Percentiles rank a stretch among this genome's conserved stretches.
Conservation (phyloP, 208 protist species). For the Porcisia hertigi region DNA sequence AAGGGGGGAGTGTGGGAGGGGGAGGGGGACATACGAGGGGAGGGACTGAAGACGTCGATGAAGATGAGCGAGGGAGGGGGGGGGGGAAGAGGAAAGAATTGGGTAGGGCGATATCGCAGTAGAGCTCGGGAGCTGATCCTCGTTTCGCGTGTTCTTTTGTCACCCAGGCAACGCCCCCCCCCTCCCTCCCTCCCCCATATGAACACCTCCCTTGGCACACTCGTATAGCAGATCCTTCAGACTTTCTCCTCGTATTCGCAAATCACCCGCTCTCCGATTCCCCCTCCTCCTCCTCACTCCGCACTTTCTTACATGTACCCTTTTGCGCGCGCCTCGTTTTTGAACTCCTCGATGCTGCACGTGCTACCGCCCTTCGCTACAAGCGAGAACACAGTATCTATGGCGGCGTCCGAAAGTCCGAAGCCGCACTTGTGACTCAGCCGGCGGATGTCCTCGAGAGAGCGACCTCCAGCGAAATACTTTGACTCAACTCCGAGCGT, state of each 20-base stretch:
- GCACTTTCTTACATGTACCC: conserved; percentile 53
- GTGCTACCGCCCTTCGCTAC: conserved; percentile 45
- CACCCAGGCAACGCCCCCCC: background rate
- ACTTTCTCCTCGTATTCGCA: background rate
- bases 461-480: conserved; percentile 80
- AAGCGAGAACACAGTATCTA: conserved; percentile 69
- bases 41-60: background rate
- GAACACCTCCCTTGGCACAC: background rate
- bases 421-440: conserved; percentile 75
- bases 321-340: conserved; percentile 72
- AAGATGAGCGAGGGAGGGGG: background rate
- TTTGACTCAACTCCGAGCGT: conserved; percentile 72
- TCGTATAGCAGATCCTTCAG: background rate
- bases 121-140: background rate
- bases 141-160: background rate
- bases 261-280: no score
- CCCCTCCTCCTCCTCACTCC: background rate
- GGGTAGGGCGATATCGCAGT: background rate
- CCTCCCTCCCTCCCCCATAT: background rate
- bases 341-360: conserved; percentile 89
- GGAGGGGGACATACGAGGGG: background rate
- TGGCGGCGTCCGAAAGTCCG: conserved; percentile 60
- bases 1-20: background rate
- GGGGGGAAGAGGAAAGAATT: background rate
- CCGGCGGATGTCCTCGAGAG: conserved; percentile 59